Base-by-base conservation (phyloP, 192 early-diverging fungal genomes). In the Podila epigama region DNA sequence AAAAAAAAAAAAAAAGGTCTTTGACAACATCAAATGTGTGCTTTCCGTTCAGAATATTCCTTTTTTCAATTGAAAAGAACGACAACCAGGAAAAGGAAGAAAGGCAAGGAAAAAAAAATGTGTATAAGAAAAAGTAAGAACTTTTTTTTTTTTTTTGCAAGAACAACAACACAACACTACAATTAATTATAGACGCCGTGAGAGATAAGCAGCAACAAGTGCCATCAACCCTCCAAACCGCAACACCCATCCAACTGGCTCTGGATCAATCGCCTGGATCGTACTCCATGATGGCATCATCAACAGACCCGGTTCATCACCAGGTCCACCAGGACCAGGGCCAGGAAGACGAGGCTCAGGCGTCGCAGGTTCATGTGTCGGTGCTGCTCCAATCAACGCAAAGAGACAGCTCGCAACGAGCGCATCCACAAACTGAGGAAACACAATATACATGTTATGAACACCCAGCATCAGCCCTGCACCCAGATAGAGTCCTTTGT, bases 381-480 rank as follows among this genome's bases (percentile, higher is more conserved):
- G 57, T 4, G 48, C 50, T 0, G 68, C 35, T 15, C 81, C 87
- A 78, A 96, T 91, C 25, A 94, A 65, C 5, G 92, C 72, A 71
- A 90, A 77, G 27, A 77, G 37, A 35, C 65, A 68, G 55, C 72
- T 87, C 64, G 89, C 89, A 25, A 94, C 79, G 42, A 95, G 73
- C 11, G 93, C 92, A n/a, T 90, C 89, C 4, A 90, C 79, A 73
- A 99, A 95, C 79, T 99, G 97, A 12, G 97, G 97, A 44, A 96
- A 67, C 5, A 96, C 94, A 56, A 97, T 92, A 71, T 94, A 97
- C 70, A 98, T 92, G 73, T 99, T 99, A 81, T 97, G 95, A 27
- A 98, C 93, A 2, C 96, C 97, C 40, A 97, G 82, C 12, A 96
- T 88, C 48, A 94, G 86, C 25, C 92, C 92, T 0, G 92, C 87